phyloP scores from a whole-genome alignment of 768 basidiomycete species.

The Boletus coccyginus region DNA sequence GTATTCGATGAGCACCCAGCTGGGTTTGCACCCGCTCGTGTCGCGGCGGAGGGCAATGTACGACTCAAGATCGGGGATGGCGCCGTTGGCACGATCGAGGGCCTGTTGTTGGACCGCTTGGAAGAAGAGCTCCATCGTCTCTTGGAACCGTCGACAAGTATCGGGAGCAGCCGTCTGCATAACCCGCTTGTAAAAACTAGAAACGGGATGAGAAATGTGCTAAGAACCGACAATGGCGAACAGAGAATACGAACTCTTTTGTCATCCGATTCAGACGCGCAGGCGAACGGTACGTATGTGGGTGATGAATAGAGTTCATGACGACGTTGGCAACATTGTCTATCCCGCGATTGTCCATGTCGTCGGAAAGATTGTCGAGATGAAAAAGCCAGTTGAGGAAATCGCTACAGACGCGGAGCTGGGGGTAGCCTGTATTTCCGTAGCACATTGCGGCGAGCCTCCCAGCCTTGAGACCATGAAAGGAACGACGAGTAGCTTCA shows the following conservation, averaged over 20 bases:
- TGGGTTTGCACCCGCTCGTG: conserved; percentile 81
- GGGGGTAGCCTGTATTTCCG: conserved; percentile 53
- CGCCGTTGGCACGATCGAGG: conserved; percentile 53
- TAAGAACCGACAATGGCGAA: background rate
- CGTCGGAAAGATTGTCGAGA: conserved; percentile 77
- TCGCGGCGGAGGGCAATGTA: conserved; percentile 78
- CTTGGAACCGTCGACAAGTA: conserved; percentile 70
- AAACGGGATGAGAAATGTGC: background rate
- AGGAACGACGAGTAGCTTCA: conserved; percentile 51
- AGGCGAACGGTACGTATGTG: conserved; percentile 51
- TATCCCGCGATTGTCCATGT: conserved; percentile 67
- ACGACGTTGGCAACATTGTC: conserved; percentile 58
- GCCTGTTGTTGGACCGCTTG: conserved; percentile 76
- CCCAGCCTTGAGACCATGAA: conserved; percentile 71
- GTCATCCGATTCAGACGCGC: conserved; percentile 68
- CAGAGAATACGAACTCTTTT: conserved; percentile 54
- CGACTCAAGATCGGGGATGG: conserved; percentile 75
- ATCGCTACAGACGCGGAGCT: conserved; percentile 71
- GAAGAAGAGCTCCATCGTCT: conserved; percentile 80
- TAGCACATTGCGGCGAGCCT: conserved; percentile 52
- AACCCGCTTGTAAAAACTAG: conserved; percentile 70
- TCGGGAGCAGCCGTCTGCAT: conserved; percentile 59
- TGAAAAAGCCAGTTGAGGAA: conserved; percentile 79
- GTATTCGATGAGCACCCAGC: conserved; percentile 81
- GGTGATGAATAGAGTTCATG: conserved; percentile 69